Evolutionary conservation across 2,329 filamentous ascomycete genomes (phyloP), one percentile per base, ranked within the genome.

Genomic region (Stenocarpella maydis): DNA sequence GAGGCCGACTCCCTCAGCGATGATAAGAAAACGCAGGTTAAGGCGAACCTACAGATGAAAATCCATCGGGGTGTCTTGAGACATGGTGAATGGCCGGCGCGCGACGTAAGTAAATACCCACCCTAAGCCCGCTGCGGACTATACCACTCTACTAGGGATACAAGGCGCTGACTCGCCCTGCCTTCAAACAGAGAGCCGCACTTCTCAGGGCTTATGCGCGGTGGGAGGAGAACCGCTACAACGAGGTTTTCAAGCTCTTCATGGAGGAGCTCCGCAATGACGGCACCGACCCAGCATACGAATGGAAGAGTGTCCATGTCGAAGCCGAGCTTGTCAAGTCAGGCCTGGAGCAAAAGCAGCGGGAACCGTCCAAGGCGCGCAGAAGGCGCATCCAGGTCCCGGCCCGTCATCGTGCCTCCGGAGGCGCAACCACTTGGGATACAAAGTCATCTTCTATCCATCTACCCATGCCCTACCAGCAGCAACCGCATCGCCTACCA

Each of bases 1-100:
- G 43, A 63, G 73, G 86, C 86, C 14, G 85, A 86, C 72, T 84
- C 85, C 34, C 88, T 88, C 85, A 88, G 86, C 86, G 82, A 86
- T 31, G 80, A 81, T 50, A 87, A 88, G 70, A 81, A 82, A 63
- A 76, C 75, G 3, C 81, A 84, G 69, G 87, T 81, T 72, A 84
- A 85, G 71, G 84, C 86, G 60, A 82, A 82, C 61, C 79, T 88
- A 5, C 87, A 89, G 73, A 88, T 89, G 87, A 86, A 84, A 74
- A 81, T 87, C 49, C 83, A 83, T 15, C 82, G 87, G 8, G 82
- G 82, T 3, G 82, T 87, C 24, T 77, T 83, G 66, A 85, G 83
- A 71, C 84, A 84, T 65, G 79, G 82, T 15, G 75, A 82, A 1
- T 88, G 86, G 86, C 80, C 84, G 2, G 72, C 77, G 12, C 75